Evolutionary conservation across 2,329 filamentous ascomycete genomes (phyloP), one percentile per base, ranked within the genome.

Genomic region (Chalara sp.): DNA sequence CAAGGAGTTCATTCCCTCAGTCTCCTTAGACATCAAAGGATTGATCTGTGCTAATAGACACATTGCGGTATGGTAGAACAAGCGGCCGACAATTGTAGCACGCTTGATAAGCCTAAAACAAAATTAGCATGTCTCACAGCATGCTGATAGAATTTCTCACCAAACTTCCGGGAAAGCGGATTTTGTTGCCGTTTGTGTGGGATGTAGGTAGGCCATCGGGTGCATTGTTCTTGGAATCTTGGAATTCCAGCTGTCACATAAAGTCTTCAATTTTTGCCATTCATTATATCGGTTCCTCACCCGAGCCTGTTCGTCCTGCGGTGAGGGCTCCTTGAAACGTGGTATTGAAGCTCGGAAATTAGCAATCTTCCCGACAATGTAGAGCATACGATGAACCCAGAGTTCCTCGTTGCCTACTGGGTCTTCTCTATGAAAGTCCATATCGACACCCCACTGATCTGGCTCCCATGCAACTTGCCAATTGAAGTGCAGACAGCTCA

Each of bases 51-150:
- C 81, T 5, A 96, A 77, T 33, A 96, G 71, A 56, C 87, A 86
- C 70, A 92, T 85, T 28, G 87, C 84, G 0, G 88, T 93, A 64
- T 96, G 91, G 64, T 95, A 96, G 66, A 96, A 90, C 6, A 96
- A 75, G 44, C 89, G 81, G 4, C 87, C 89, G 30, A 95, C 80
- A 32, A 93, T 84, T 3, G 89, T 87, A 4, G 87, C 79, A 51
- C 87, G 80, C 68, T 93, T 93, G 61, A 92, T 83, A 47, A 95
- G 75, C 89, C 84, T 88, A 47, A 8, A 41, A 50, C 3, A 45
- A 49, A n/a, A 52, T 63, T 57, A 67, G 62, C 32, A 53, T 53
- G 46, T 51, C 49, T 55, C 47, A 41, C 48, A 28, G 31, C 13
- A 21, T 6, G n/a, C 32, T 46, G 13, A 52, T 11, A 41, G 32